These are phyloP conservation scores for Pichia inconspicua DNA, from an alignment of 1,139 yeast species.

Conservation along the genomic window DNA sequence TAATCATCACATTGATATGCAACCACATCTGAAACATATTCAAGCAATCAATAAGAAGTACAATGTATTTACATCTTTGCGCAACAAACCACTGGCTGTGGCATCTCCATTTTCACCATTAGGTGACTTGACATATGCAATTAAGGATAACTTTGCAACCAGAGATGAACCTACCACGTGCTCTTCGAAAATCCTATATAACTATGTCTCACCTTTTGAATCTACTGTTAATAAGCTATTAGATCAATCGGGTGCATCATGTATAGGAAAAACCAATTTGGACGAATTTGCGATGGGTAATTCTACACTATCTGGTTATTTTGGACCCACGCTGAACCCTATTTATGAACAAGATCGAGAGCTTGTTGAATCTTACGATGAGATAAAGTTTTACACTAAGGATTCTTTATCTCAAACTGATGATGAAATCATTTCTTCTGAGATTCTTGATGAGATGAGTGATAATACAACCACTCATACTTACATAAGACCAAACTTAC, in stretches of 20 bases:
- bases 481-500: conserved; percentile 8
- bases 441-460: conserved; percentile 6
- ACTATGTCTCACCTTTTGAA: conserved; percentile 68
- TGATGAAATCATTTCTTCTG: conserved; percentile 10
- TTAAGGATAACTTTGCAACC: conserved; percentile 79
- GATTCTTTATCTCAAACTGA: conserved; percentile 1
- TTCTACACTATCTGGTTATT: conserved; percentile 46
- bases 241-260: conserved; percentile 40
- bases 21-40: conserved; percentile 7
- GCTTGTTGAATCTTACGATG: conserved; percentile 22
- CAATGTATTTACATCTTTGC: conserved; percentile 31
- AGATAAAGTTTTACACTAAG: conserved; percentile 16
- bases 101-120: conserved; percentile 10
- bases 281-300: conserved; percentile 99
- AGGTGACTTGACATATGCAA: conserved; percentile 33
- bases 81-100: conserved; percentile 13
- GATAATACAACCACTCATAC: conserved; percentile 4
- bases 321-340: conserved; percentile 71
- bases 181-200: conserved; percentile 52
- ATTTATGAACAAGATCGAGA: conserved; percentile 28
- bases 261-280: conserved; percentile 84
- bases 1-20: neutral
- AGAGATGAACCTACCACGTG: conserved; percentile 56
- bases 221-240: conserved; percentile 64
- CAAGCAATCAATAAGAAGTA: conserved; percentile 17